Percentiles rank a stretch among this genome's conserved stretches.
Evolutionary conservation across 2,329 filamentous ascomycete species (phyloP).

Genomic region (Venturia carpophila): DNA sequence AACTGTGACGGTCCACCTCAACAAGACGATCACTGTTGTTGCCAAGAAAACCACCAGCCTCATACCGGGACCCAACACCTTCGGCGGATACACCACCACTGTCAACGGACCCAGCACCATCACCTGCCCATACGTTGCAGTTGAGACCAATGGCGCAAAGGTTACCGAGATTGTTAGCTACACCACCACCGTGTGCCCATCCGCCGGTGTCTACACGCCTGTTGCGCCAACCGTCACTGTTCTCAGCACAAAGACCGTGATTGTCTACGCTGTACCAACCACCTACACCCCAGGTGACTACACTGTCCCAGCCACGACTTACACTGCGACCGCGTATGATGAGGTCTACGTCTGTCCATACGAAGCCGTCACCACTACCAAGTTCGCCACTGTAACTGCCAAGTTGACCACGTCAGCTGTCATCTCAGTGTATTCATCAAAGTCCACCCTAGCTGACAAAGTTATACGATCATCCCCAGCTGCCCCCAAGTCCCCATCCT

Average conservation of each 20-base stretch:
- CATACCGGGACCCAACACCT: slow-evolving; percentile 57
- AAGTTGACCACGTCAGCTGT: slow-evolving; percentile 19
- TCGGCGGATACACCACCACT: slow-evolving; percentile 65
- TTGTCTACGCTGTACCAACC: slow-evolving; percentile 36
- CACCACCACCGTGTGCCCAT: slow-evolving; percentile 67
- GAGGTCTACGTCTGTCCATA: slow-evolving; percentile 66
- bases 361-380: slow-evolving; percentile 21
- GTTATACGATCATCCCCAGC: background rate
- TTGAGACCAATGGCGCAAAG: slow-evolving; percentile 48
- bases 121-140: slow-evolving; percentile 61
- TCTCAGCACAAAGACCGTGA: slow-evolving; percentile 44
- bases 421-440: background rate
- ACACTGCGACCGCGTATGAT: slow-evolving; percentile 62
- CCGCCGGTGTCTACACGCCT: slow-evolving; percentile 62
- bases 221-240: slow-evolving; percentile 60
- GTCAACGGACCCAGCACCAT: slow-evolving; percentile 60
- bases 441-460: slow-evolving; percentile 11
- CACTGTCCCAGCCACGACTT: slow-evolving; percentile 56
- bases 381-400: slow-evolving; percentile 19
- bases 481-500: background rate
- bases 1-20: slow-evolving; percentile 62
- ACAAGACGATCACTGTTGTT: slow-evolving; percentile 59
- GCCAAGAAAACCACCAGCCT: slow-evolving; percentile 55
- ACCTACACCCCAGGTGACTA: slow-evolving; percentile 41
- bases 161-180: slow-evolving; percentile 60